Conservation (phyloP, 371 early-diverging fungal genomes). For the Cokeromyces recurvatus region DNA sequence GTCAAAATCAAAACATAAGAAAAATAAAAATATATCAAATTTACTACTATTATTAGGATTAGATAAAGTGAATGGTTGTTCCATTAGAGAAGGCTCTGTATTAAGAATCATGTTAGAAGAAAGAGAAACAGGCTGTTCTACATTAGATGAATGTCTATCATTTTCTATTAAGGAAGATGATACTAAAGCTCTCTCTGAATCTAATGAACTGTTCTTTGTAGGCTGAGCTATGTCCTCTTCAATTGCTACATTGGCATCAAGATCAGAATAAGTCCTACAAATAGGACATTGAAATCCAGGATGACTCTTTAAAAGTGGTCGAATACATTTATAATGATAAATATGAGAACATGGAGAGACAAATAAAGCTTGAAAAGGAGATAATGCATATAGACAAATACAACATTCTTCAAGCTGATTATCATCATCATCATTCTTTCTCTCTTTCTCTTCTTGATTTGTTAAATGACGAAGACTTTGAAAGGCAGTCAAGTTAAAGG, state of each 20-base stretch:
- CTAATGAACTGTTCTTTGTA: too few species aligned
- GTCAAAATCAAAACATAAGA: too few species aligned
- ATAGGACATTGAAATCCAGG: slow-evolving; percentile 94
- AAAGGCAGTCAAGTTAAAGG: slow-evolving; percentile 35
- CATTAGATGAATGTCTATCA: background rate
- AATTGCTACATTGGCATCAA: slow-evolving; percentile 77
- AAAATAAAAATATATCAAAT: too few species aligned
- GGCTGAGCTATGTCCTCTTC: slow-evolving; percentile 33
- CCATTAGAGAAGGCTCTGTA: too few species aligned
- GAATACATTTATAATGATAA: slow-evolving; percentile 94
- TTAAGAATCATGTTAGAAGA: too few species aligned
- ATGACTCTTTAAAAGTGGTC: slow-evolving; percentile 63
- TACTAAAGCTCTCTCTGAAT: too few species aligned
- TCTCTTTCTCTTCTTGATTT: slow-evolving; percentile 5
- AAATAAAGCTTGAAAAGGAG: slow-evolving; percentile 91
- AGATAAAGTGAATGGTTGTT: too few species aligned
- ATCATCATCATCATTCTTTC: too few species aligned
- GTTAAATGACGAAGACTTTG: slow-evolving; percentile 33
- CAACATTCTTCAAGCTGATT: slow-evolving; percentile 86
- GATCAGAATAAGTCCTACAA: slow-evolving; percentile 91
- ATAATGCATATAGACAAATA: slow-evolving; percentile 90
- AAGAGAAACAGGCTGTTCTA: too few species aligned
- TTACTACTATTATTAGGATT: too few species aligned
- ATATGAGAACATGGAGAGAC: slow-evolving; percentile 93
- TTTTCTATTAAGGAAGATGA: background rate